These are phyloP conservation scores for Lignosus rhinocerotis DNA, from an alignment of 1,284 basidiomycete species.

Conservation along the genomic window DNA sequence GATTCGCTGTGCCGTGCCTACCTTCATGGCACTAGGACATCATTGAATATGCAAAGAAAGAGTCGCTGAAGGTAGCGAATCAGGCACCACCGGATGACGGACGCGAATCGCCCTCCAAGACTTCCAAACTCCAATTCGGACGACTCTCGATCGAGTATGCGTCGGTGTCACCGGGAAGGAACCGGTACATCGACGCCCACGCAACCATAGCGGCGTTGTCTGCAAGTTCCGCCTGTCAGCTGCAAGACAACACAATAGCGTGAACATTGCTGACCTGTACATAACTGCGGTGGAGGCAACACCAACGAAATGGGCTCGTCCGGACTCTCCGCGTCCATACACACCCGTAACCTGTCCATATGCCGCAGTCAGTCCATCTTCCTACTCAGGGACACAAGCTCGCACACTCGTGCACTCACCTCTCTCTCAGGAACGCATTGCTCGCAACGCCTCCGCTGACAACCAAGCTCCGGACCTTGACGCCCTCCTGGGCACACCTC, in stretches of 20 bases:
- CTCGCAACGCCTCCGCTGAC: conserved; percentile 92
- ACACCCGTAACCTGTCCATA: conserved; percentile 42
- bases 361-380: neutral
- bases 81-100: neutral
- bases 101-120: conserved; percentile 33
- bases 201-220: conserved; percentile 97
- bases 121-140: conserved; percentile 74
- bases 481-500: conserved; percentile 42
- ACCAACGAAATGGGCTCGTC: conserved; percentile 40
- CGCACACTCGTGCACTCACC: conserved; percentile 42
- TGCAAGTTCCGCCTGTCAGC: conserved; percentile 32
- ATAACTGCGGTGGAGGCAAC: conserved; percentile 76
- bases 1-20: too few relatives aligned
- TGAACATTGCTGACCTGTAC: conserved; percentile 64
- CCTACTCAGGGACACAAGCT: neutral
- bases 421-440: conserved; percentile 66
- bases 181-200: conserved; percentile 84
- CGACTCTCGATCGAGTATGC: conserved; percentile 57
- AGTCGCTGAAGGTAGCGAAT: too few relatives aligned
- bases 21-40: too few relatives aligned
- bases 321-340: conserved; percentile 37
- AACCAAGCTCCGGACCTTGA: conserved; percentile 60
- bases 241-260: neutral
- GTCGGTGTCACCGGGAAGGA: conserved; percentile 68
- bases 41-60: too few relatives aligned